Evolutionary conservation across 225 moss, liverwort and hornwort species (phyloP).

Genomic region (Climacium dendroides): DNA sequence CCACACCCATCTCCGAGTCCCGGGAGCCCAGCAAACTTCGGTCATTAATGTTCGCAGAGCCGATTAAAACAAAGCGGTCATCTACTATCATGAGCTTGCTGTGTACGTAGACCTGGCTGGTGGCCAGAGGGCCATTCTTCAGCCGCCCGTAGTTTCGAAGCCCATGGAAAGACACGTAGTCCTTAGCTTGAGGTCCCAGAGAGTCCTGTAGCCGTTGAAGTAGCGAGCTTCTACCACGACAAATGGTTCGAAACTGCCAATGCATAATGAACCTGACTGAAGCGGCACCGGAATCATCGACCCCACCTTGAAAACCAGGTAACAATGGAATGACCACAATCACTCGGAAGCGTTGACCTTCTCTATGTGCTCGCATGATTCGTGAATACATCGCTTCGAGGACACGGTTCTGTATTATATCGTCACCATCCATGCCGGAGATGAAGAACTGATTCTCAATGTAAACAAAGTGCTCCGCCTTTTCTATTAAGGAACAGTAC

Average conservation of each 20-base stretch:
- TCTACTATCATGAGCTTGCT: constrained; percentile 47
- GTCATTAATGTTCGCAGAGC: constrained; percentile 38
- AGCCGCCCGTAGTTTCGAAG: constrained; percentile 22
- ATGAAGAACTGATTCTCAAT: constrained; percentile 52
- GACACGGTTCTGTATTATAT: constrained; percentile 27
- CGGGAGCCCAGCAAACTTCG: constrained; percentile 36
- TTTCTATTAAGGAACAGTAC: constrained; percentile 36
- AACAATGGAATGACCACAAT: constrained; percentile 41
- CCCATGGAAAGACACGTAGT: constrained; percentile 34
- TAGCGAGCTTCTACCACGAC: constrained; percentile 18
- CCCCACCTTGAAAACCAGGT: constrained; percentile 43
- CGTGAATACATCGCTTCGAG: constrained; percentile 33
- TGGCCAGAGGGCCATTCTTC: constrained; percentile 24
- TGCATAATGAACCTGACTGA: constrained; percentile 44
- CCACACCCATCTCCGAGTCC: constrained; percentile 39
- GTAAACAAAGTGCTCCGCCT: constrained; percentile 33
- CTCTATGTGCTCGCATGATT: constrained; percentile 17
- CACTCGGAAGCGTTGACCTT: constrained; percentile 23
- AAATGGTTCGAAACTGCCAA: constrained; percentile 43
- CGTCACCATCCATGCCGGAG: constrained; percentile 38
- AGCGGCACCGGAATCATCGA: constrained; percentile 35
- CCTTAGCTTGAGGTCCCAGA: constrained; percentile 4
- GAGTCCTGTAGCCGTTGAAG: constrained; percentile 15
- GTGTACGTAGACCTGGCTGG: constrained; percentile 43
- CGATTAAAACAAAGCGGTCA: constrained; percentile 25